Evolutionary conservation across 2,329 filamentous ascomycete species (phyloP).

Genomic region (Pseudogymnoascus sp.): DNA sequence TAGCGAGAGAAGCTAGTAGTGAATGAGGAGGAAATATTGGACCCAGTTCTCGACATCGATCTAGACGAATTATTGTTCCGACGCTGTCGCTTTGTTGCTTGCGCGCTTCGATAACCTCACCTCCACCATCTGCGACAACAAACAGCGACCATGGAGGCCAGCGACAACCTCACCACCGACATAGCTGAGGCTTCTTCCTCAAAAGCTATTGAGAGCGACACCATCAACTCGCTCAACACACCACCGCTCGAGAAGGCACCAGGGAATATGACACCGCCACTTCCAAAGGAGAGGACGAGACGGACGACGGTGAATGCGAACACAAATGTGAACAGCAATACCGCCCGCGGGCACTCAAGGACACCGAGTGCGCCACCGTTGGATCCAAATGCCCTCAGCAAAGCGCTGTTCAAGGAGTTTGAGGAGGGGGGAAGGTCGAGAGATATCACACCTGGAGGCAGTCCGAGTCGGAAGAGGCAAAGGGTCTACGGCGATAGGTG

Average conservation of each 20-base stretch:
- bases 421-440: slow-evolving; percentile 50
- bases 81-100: background rate
- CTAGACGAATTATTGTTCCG: background rate
- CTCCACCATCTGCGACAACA: background rate
- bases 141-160: background rate
- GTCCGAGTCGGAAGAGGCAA: slow-evolving; percentile 61
- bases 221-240: background rate
- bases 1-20: background rate
- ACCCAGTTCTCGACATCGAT: background rate
- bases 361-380: slow-evolving; percentile 10
- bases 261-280: background rate
- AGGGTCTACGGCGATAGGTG: slow-evolving; percentile 53
- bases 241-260: background rate
- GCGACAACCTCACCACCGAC: background rate
- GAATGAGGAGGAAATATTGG: background rate
- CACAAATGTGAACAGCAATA: background rate
- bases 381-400: slow-evolving; percentile 50
- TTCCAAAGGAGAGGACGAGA: background rate
- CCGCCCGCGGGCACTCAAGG: background rate
- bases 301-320: slow-evolving; percentile 1
- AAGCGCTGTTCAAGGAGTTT: slow-evolving; percentile 49
- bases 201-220: background rate
- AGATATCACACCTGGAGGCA: slow-evolving; percentile 55
- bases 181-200: background rate
- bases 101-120: slow-evolving; percentile 3